Base-by-base conservation (phyloP, 2,329 filamentous ascomycete genomes). In the Aspergillus ruber region DNA sequence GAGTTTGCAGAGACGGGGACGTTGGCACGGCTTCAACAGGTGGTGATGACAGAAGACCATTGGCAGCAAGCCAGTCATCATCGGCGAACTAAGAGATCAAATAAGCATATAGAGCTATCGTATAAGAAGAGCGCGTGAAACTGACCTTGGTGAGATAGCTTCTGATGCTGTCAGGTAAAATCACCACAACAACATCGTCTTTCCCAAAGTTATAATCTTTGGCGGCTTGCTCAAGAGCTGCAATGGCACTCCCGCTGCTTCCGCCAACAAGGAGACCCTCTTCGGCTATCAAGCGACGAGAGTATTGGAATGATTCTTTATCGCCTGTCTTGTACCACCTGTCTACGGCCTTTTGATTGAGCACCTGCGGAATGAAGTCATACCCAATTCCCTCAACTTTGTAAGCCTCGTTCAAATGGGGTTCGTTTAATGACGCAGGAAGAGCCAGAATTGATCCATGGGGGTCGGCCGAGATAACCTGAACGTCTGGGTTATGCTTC, bases 331-430 rank as follows among this genome's bases (percentile, higher is more conserved):
- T 98, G 76, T 96, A 97, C 93, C 93, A 98, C 64, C 85, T 86
- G 68, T 96, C 88, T 25, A 98, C 87, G 4, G 80, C 68, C 23
- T 83, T 71, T 62, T 85, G 88, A 56, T 93, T 84, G 47, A 98
- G 76, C 4, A 98, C 94, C 20, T 97, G 88, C 6, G 94, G 93
- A 50, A 98, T 86, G 68, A 98, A 98, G 68, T 98, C 93, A 68
- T 98, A 98, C 17, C 93, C 93, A 61, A 98, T 98, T 39, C 93
- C 93, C 74, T 98, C 93, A 1, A 98, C 93, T 74, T 98, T 97
- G 76, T 98, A 98, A 1, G 84, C 77, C 68, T 89, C 83, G 63
- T 96, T 91, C 51, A 81, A 79, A 64, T 84, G 81, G 54, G 88
- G 85, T 42, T 88, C 76, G 68, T 98, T 98, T 57, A 98, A 74